Evolutionary conservation across 2,329 filamentous ascomycete genomes (phyloP).

Genomic region (Epichloe coenophiala): DNA sequence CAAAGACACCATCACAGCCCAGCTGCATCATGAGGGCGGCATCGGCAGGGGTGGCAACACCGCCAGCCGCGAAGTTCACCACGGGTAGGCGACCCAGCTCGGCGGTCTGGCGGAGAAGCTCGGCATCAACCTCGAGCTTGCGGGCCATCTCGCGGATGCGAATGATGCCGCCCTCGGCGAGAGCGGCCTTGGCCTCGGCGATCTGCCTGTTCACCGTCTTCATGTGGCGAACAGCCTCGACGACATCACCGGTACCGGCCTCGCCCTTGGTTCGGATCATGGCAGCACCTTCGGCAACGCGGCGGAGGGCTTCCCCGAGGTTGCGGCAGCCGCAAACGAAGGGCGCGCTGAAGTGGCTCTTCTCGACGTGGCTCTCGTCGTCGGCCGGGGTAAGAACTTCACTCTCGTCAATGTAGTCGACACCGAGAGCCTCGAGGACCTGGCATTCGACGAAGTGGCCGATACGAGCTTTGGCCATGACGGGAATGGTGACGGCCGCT

Average conservation of each 20-base stretch:
- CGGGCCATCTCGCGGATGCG: constrained; percentile 60
- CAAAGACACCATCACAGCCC: constrained; percentile 94
- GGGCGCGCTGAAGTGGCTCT: constrained; percentile 66
- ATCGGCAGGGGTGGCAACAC: constrained; percentile 96
- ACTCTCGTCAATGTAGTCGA: constrained; percentile 97
- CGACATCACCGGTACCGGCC: constrained; percentile 90
- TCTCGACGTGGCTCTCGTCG: constrained; percentile 81
- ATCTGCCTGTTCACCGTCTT: constrained; percentile 79
- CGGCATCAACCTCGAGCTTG: constrained; percentile 65
- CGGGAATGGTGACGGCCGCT: constrained; percentile 85
- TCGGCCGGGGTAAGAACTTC: constrained; percentile 96
- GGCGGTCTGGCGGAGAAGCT: constrained; percentile 73
- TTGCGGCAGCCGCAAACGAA: constrained; percentile 96
- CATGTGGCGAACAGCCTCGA: constrained; percentile 95
- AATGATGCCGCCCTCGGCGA: constrained; percentile 38
- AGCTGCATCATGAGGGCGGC: constrained; percentile 97
- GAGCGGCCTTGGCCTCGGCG: constrained; percentile 61
- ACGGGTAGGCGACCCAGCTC: constrained; percentile 80
- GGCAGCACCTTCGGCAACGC: constrained; percentile 85
- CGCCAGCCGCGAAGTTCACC: constrained; percentile 97
- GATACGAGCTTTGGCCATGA: constrained; percentile 98
- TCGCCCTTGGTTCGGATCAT: constrained; percentile 99
- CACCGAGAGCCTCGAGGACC: constrained; percentile 87
- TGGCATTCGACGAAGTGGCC: constrained; percentile 97
- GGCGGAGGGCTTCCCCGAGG: constrained; percentile 80